Evolutionary conservation across 371 early-diverging fungal genomes (phyloP).

Genomic region (Zopfochytrium polystomum): DNA sequence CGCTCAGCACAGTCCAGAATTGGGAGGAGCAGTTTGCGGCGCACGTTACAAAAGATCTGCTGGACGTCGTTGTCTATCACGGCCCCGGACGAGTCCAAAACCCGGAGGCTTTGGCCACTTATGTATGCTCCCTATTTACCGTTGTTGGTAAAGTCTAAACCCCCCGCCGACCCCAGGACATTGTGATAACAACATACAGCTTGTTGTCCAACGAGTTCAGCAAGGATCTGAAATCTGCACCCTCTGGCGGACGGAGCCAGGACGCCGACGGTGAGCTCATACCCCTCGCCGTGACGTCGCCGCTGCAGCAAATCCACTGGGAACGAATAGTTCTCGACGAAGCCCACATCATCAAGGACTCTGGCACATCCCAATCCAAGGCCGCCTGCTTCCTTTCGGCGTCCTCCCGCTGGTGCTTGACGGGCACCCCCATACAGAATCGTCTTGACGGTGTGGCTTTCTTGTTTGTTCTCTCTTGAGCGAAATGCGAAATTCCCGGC

Average conservation of each 20-base stretch:
- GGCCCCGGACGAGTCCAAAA: slow-evolving; percentile 45
- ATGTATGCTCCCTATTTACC: no score
- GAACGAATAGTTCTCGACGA: slow-evolving; percentile 61
- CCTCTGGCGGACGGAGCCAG: no score
- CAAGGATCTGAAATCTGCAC: slow-evolving; percentile 46
- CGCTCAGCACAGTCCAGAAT: slow-evolving; percentile 60
- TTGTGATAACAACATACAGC: slow-evolving; percentile 66
- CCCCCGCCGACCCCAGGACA: slow-evolving; percentile 51
- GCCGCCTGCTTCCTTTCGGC: slow-evolving; percentile 56
- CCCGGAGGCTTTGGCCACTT: slow-evolving; percentile 29
- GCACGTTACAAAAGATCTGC: slow-evolving; percentile 41
- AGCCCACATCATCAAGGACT: slow-evolving; percentile 66
- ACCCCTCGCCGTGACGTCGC: slow-evolving; percentile 27
- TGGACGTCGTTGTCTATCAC: slow-evolving; percentile 58
- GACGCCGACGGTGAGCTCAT: slow-evolving; percentile 3
- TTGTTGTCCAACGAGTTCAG: slow-evolving; percentile 53
- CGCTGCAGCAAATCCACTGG: slow-evolving; percentile 56
- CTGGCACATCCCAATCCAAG: slow-evolving; percentile 51
- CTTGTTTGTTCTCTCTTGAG: slow-evolving; percentile 3
- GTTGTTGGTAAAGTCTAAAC: no score
- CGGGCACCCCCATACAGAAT: slow-evolving; percentile 82
- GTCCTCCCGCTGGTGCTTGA: slow-evolving; percentile 68
- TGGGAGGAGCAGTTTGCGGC: slow-evolving; percentile 65
- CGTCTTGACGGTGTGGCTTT: slow-evolving; percentile 35
- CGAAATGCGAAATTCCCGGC: background rate